Evolutionary conservation across 78 protist species (phyloP), one percentile per base, ranked within the genome.

Genomic region (Thecamonas trahens): DNA sequence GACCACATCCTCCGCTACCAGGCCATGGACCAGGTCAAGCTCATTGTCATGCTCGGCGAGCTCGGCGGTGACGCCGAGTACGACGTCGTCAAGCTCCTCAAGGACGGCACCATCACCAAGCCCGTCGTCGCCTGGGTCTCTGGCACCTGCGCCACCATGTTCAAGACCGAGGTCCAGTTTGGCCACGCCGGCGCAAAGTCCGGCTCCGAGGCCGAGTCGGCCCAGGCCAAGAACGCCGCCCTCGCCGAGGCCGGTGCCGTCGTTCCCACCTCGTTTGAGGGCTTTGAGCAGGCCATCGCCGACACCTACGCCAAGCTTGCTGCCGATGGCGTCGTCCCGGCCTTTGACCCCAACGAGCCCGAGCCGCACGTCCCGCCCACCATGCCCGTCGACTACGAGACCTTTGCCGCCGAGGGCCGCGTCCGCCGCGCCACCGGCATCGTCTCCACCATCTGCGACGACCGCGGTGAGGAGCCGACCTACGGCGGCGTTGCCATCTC

Each of bases 131-230:
- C 90, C 24, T 91, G 95, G 94, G 77, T 77, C 45, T 82, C 77
- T 28, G 97, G 97, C 37, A 94, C 97, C 0, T 91, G 94, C 38
- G 95, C 95, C 6, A 74, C 37, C 45, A n/a, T 26, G 69, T 77
- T 83, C 58, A 18, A 39, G 18, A 39, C 75, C n/a, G 82, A 78
- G 47, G 93, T 88, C 17, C 88, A 88, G 71, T 93, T 93, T 37
- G 97, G 97, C 1, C 97, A 93, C 60, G 97, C 97, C 18, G 97
- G 97, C 29, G 89, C 97, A 0, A 53, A 63, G n/a, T 62, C 87
- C 49, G 74, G 85, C 54, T 63, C 79, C 40, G 63, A 34, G 34
- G 17, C 55, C 9, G 94, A 87, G 59, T 74, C 92, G 0, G 85
- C 97, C 22, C 82, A 72, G 2, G 92, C 89, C 0, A 92, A 92